Conservation (phyloP, 441 rosid species). For the Eutrema salsugineum region DNA sequence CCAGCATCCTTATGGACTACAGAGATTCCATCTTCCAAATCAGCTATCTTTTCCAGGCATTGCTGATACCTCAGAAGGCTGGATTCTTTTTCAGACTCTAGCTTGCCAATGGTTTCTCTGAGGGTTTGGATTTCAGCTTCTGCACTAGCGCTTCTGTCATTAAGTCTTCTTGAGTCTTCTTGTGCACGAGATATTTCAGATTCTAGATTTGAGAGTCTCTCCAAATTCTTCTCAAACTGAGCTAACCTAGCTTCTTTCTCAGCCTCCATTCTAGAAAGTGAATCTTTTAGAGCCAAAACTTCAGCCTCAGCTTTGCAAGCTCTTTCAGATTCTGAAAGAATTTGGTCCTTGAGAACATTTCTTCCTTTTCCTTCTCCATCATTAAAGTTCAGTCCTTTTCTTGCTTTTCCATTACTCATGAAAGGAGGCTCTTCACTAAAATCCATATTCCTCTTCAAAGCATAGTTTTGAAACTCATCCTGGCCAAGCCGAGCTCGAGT, state of each 20-base stretch:
- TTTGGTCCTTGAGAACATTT: conserved; percentile 36
- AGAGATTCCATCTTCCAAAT: conserved; percentile 47
- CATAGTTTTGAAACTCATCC: conserved; percentile 58
- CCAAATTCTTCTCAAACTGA: conserved; percentile 62
- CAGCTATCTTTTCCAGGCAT: conserved; percentile 59
- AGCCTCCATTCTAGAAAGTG: conserved; percentile 63
- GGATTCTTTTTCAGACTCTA: conserved; percentile 59
- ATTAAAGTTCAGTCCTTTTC: conserved; percentile 67
- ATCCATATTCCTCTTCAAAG: conserved; percentile 49
- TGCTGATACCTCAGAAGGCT: conserved; percentile 57
- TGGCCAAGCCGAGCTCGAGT: conserved; percentile 38
- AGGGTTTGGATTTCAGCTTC: conserved; percentile 66
- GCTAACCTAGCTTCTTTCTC: conserved; percentile 70
- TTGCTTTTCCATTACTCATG: conserved; percentile 43
- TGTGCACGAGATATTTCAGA: conserved; percentile 55
- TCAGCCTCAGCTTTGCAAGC: conserved; percentile 62
- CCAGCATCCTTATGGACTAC: conserved; percentile 46
- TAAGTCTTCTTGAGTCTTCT: conserved; percentile 51
- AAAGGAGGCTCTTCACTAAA: conserved; percentile 49
- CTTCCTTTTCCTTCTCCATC: conserved; percentile 48
- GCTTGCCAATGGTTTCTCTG: conserved; percentile 46
- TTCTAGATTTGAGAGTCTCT: conserved; percentile 64
- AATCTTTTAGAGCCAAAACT: conserved; percentile 55
- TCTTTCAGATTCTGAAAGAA: conserved; percentile 48
- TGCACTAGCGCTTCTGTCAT: conserved; percentile 54